These are phyloP conservation scores for Geopyxis carbonaria DNA, from an alignment of 495 filamentous ascomycete genomes.

Conservation along the genomic window DNA sequence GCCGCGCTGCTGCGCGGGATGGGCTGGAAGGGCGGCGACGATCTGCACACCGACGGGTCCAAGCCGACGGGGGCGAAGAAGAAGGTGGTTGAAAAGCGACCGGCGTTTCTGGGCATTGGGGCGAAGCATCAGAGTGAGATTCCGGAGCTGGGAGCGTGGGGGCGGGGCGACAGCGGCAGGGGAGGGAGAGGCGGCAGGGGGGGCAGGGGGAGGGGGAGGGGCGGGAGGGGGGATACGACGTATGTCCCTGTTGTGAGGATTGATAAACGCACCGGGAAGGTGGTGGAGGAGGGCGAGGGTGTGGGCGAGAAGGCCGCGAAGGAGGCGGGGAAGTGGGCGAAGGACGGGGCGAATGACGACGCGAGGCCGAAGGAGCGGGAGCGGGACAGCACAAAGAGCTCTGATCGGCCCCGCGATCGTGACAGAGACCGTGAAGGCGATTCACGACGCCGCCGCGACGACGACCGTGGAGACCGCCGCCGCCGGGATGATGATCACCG, in stretches of 20 bases:
- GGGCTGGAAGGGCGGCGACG: conserved; percentile 83
- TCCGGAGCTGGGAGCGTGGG: conserved; percentile 52
- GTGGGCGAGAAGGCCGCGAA: conserved; percentile 26
- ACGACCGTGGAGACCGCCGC: neutral
- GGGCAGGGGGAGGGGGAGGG: conserved; percentile 35
- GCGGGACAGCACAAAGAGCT: conserved; percentile 28
- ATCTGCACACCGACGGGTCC: conserved; percentile 39
- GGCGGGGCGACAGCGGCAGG: conserved; percentile 44
- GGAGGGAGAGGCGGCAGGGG: conserved; percentile 40
- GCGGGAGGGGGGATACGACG: conserved; percentile 32
- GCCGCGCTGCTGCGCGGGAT: conserved; percentile 73
- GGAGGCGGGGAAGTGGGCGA: conserved; percentile 32
- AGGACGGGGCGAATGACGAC: conserved; percentile 28
- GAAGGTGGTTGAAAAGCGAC: conserved; percentile 43
- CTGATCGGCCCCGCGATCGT: conserved; percentile 5
- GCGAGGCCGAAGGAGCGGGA: conserved; percentile 25
- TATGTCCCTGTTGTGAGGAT: conserved; percentile 52
- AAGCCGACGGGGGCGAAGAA: conserved; percentile 32
- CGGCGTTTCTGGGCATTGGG: conserved; percentile 72
- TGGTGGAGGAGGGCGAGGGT: conserved; percentile 34
- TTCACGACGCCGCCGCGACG: neutral
- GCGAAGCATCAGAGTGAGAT: conserved; percentile 37
- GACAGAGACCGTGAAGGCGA: conserved; percentile 5
- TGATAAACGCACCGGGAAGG: conserved; percentile 49
- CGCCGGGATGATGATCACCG: conserved; percentile 5